Conservation (phyloP, 306 rosid species). For the Rosa multiflora region DNA sequence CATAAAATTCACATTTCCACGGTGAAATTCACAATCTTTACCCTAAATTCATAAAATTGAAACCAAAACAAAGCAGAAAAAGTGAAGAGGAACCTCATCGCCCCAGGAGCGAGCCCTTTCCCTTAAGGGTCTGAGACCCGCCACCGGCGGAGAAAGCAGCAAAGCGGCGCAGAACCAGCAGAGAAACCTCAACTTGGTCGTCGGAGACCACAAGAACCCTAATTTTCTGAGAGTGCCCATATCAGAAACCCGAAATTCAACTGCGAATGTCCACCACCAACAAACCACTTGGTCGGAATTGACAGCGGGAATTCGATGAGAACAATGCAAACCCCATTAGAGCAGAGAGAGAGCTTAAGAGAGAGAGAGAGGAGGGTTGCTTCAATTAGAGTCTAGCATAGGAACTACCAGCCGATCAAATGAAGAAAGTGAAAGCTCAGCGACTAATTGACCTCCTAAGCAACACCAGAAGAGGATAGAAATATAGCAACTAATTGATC, state of each 20-base stretch:
- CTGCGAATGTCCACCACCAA: constrained; percentile 30
- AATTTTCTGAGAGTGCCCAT: constrained; percentile 46
- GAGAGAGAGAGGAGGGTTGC: constrained; percentile 48
- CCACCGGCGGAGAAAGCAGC: constrained; percentile 58
- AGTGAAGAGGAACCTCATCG: constrained; percentile 72
- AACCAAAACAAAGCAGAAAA: constrained; percentile 15
- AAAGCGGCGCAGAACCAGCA: constrained; percentile 40
- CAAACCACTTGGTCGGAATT: constrained; percentile 29
- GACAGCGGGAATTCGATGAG: background rate
- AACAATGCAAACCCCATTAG: constrained; percentile 42
- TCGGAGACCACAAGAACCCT: constrained; percentile 33
- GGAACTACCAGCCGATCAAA: constrained; percentile 56
- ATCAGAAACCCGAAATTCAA: constrained; percentile 35
- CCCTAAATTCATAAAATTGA: background rate
- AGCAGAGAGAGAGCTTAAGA: constrained; percentile 26
- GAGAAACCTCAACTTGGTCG: constrained; percentile 38
- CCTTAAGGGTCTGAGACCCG: constrained; percentile 81
- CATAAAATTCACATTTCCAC: background rate
- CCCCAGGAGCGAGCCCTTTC: constrained; percentile 91
- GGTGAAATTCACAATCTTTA: background rate
- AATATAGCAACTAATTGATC: background rate
- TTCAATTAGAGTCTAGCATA: constrained; percentile 41
- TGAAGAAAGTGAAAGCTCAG: constrained; percentile 70
- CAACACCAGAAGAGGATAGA: constrained; percentile 18
- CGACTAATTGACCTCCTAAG: constrained; percentile 67